Conservation (phyloP, 176 grass and related monocot genomes). For the Carex parvula region DNA sequence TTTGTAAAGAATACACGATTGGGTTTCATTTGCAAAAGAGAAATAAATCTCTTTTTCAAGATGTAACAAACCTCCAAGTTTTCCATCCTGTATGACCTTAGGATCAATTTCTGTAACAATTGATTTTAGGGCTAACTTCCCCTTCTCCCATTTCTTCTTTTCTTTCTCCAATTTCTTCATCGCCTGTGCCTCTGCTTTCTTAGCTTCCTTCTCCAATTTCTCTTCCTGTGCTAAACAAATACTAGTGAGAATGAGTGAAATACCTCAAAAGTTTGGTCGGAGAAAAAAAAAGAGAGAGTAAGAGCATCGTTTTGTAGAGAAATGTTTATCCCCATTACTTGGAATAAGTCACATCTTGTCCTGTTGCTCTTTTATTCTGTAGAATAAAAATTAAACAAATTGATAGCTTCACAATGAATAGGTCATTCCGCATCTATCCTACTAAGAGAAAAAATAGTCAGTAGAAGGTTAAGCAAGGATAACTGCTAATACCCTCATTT, state of each 20-base stretch:
- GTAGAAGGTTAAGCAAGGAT: background rate
- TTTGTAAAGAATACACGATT: background rate
- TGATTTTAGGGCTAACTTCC: slow-evolving; percentile 63
- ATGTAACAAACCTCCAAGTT: slow-evolving; percentile 53
- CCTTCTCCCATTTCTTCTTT: slow-evolving; percentile 64
- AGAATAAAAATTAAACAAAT: background rate
- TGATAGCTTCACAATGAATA: background rate
- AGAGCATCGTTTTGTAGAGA: background rate
- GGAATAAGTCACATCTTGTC: background rate
- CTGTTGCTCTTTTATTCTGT: background rate
- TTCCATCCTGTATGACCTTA: slow-evolving; percentile 53
- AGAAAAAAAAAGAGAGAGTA: background rate
- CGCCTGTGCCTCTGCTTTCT: slow-evolving; percentile 51
- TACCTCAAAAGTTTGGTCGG: background rate
- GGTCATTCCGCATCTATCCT: background rate
- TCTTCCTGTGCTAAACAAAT: slow-evolving; percentile 49
- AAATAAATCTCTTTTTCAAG: background rate
- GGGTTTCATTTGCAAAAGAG: background rate
- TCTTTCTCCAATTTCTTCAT: slow-evolving; percentile 58
- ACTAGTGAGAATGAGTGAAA: background rate
- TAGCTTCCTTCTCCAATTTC: slow-evolving; percentile 54
- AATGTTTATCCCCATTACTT: background rate
- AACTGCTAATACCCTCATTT: background rate
- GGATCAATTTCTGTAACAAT: slow-evolving; percentile 58
- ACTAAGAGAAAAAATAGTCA: background rate